These are phyloP conservation scores for Penicillium ochrochloron DNA, from an alignment of 495 filamentous ascomycete genomes.

Conservation along the genomic window DNA sequence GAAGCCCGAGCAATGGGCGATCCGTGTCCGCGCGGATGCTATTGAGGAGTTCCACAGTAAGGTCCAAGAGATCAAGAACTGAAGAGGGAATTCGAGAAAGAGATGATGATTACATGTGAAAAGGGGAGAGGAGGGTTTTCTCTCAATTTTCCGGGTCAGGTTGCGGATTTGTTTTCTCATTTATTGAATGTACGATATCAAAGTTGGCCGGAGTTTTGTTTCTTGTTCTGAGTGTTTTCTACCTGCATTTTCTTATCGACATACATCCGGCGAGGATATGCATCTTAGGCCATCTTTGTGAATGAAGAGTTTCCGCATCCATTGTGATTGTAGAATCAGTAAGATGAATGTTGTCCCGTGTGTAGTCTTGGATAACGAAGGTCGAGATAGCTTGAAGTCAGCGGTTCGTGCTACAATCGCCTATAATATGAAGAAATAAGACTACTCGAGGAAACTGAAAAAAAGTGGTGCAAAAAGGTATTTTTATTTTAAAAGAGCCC, in stretches of 20 bases:
- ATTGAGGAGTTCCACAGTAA: slow-evolving; percentile 44
- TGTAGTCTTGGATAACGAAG: neutral
- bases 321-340: neutral
- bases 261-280: slow-evolving; percentile 7
- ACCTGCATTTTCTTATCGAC: slow-evolving; percentile 7
- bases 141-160: neutral
- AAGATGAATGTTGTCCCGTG: neutral
- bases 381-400: neutral
- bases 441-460: neutral
- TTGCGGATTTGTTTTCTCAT: slow-evolving; percentile 1
- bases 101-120: slow-evolving; percentile 3
- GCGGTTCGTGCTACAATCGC: neutral
- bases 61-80: slow-evolving; percentile 33
- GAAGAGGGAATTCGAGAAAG: neutral
- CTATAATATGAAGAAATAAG: neutral
- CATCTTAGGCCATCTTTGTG: neutral
- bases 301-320: slow-evolving; percentile 5
- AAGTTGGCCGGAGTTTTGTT: slow-evolving; percentile 6
- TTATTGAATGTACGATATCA: slow-evolving; percentile 17
- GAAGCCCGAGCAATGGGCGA: slow-evolving; percentile 62
- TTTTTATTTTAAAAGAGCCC: slow-evolving; percentile 40
- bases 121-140: neutral
- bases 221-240: neutral
- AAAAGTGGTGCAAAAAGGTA: slow-evolving; percentile 27
- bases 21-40: slow-evolving; percentile 64